Base-by-base conservation (phyloP, 1,284 basidiomycete species). In the Moniliella sp. region DNA sequence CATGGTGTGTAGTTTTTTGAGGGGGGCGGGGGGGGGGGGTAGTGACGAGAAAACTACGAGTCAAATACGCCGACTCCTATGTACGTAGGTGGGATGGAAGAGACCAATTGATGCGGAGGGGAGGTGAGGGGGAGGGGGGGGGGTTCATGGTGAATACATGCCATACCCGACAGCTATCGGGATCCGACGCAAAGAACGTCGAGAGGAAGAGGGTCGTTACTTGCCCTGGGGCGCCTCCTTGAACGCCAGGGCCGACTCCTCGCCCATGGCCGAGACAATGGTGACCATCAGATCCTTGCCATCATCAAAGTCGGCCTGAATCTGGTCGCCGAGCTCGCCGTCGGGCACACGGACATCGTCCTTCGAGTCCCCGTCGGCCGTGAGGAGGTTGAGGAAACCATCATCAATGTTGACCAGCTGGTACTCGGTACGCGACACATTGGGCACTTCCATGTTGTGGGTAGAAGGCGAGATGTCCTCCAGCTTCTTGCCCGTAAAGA, bases 391-490 rank as follows among this genome's bases (percentile, higher is more conserved):
- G 59, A 97, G 76, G 74, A 78, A 93, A 48, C 75, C 63, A 39
- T 64, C 62, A 48, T 62, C 47, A 46, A 62, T 60, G 64, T 65
- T 62, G 62, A 83, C 78, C 58, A 97, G 76, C 63, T n/a, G n/a
- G 71, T 75, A 94, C 74, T 97, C 91, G 42, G 69, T 72, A 64
- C 88, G 80, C 36, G 37, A 49, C 61, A 97, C 86, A 68, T 93
- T 78, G 64, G 88, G 88, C 57, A 94, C 88, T 60, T 93, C 84
- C 81, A 94, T 81, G 70, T 91, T 91, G n/a, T 91, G 83, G 59
- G 82, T 91, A 57, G 91, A 97, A 61, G 88, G 88, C 53, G 68
- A 88, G 65, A 94, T 86, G 73, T 94, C 88, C 73, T 97, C 88
- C 34, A 31, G 37, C 46, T 47, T 46, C 36, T 40, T 37, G 33